Conservation (phyloP, 139 green algal species). For the Coelastrella sp. region DNA sequence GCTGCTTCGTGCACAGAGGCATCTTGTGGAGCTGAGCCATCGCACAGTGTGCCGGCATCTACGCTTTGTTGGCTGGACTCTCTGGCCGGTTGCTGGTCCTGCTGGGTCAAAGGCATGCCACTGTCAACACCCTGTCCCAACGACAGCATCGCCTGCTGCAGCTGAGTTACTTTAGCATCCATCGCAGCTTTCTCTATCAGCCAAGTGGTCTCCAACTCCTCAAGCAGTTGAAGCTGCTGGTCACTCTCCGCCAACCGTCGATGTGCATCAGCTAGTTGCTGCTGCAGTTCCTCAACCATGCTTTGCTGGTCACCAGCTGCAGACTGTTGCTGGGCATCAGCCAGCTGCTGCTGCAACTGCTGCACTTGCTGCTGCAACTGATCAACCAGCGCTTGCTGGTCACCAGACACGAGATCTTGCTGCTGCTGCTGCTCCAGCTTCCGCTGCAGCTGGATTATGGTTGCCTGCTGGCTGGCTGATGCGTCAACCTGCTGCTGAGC, state of each 20-base stretch:
- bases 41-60: neutral
- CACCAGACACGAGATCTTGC: neutral
- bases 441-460: no score
- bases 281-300: neutral
- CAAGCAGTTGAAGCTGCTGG: conserved; percentile 17
- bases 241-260: neutral
- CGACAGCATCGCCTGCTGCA: conserved; percentile 29
- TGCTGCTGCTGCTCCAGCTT: neutral
- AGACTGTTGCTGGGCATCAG: neutral
- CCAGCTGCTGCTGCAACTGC: neutral
- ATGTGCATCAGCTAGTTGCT: neutral
- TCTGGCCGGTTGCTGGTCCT: no score
- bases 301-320: neutral
- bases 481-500: neutral
- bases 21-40: neutral
- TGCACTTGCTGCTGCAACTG: neutral
- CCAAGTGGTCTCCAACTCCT: conserved; percentile 21
- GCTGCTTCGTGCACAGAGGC: neutral
- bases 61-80: neutral
- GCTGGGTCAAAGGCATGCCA: neutral
- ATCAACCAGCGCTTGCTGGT: neutral
- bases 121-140: neutral
- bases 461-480: no score
- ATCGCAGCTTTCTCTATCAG: neutral
- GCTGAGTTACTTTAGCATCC: neutral